Conservation (phyloP, 768 basidiomycete genomes). For the Calocybe cyanea region DNA sequence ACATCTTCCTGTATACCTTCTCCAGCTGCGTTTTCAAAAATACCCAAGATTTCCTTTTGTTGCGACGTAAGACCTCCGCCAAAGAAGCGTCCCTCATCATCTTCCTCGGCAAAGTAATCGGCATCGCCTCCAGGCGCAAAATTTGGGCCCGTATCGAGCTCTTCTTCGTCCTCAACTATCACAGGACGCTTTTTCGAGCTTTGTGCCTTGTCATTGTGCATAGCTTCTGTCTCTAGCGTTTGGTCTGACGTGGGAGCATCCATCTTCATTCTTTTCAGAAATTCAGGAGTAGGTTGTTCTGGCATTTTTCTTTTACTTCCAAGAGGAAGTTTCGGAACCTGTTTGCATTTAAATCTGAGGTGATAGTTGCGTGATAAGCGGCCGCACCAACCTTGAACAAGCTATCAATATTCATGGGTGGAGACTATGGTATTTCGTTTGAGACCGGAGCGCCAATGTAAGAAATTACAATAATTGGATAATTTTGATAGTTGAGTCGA, state of each 20-base stretch:
- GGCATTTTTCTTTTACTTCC: slow-evolving; percentile 72
- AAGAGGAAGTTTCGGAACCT: slow-evolving; percentile 65
- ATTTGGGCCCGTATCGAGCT: slow-evolving; percentile 40
- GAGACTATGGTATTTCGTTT: too few relatives aligned
- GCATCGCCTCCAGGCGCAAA: slow-evolving; percentile 87
- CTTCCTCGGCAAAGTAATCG: slow-evolving; percentile 88
- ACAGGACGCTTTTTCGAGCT: slow-evolving; percentile 36
- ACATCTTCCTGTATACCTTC: slow-evolving; percentile 69
- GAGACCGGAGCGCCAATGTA: too few relatives aligned
- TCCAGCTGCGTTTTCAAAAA: slow-evolving; percentile 77
- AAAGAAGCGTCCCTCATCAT: slow-evolving; percentile 89
- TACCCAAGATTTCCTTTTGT: slow-evolving; percentile 93
- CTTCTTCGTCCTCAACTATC: slow-evolving; percentile 63
- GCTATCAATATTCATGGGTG: slow-evolving; percentile 46
- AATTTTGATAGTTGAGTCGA: too few relatives aligned
- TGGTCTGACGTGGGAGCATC: slow-evolving; percentile 31
- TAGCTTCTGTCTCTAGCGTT: slow-evolving; percentile 4
- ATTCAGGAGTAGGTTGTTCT: slow-evolving; percentile 74
- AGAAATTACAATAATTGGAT: too few relatives aligned
- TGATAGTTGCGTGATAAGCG: not conserved
- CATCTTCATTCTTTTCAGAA: slow-evolving; percentile 75
- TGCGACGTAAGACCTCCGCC: slow-evolving; percentile 90
- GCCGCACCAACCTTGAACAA: slow-evolving; percentile 41
- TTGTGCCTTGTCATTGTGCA: slow-evolving; percentile 15
- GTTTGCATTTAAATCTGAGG: not conserved